Base-by-base conservation (phyloP, 306 rosid species). In the Adenanthera pavonina region DNA sequence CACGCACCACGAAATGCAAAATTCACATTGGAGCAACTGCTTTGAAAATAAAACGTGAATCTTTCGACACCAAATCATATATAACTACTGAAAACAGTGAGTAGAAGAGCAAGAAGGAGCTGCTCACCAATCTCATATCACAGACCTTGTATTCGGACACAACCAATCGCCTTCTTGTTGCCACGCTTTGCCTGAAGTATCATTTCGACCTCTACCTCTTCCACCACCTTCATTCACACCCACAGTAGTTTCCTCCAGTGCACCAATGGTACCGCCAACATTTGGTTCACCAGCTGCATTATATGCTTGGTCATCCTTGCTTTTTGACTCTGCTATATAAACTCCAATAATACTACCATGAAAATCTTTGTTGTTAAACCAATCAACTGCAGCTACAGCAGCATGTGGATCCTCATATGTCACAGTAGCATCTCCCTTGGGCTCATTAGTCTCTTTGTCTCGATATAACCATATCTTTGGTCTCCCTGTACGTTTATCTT, bases 61-160 rank as follows among this genome's bases (percentile, higher is more conserved):
- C 74, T 81, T 76, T 83, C 79, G 47, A 75, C 80, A 77, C 46
- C 33, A 62, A 51, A 67, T 61, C 15, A 66, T 72, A 69, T 8
- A 68, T 41, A 46, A 79, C 30, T 80, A 46, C 34, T 17, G 53
- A 68, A 75, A 57, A 65, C 66, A 48, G 66, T 47, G 61, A 49
- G 69, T 33, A 70, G 46, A 92, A 84, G 92, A 89, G 93, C 91
- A 87, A 92, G 98, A 92, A 90, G 82, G 93, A 88, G 94, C 96
- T 79, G 94, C 98, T 95, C 99, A 93, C 98, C 99, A 85, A 95
- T 91, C 73, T 95, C 99, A 93, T 90, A 95, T 89, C 98, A 95
- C 98, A 92, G 97, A 95, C 99, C 99, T 95, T 93, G 99, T 92
- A 95, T 95, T 93, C 80, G 97, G 98, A 84, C 99, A 95, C 85